phyloP scores from a whole-genome alignment of 495 filamentous ascomycete genomes.

The Symbiotaphrina buchneri region DNA sequence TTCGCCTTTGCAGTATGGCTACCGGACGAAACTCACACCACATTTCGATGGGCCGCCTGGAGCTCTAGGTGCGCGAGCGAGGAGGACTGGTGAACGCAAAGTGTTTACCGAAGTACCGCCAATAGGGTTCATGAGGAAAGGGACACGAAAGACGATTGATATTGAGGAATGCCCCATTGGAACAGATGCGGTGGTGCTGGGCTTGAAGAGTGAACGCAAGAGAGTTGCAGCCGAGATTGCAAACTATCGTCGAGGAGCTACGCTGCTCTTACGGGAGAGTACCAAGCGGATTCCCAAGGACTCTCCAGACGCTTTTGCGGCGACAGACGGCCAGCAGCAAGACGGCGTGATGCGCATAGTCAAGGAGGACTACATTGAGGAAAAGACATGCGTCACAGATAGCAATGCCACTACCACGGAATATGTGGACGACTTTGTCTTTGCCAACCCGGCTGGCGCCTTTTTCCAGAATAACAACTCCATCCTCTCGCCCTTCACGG shows the following conservation, averaged over 20 bases:
- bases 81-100: slow-evolving; percentile 17
- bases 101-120: slow-evolving; percentile 52
- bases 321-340: slow-evolving; percentile 1
- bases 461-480: slow-evolving; percentile 99
- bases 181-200: slow-evolving; percentile 58
- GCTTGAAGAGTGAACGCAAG: slow-evolving; percentile 49
- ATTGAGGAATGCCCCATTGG: slow-evolving; percentile 96
- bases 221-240: slow-evolving; percentile 43
- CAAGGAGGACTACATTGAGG: slow-evolving; percentile 30
- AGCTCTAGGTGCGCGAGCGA: slow-evolving; percentile 8
- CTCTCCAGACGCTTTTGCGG: slow-evolving; percentile 2
- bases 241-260: slow-evolving; percentile 62
- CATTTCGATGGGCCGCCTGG: slow-evolving; percentile 61
- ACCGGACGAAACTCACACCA: slow-evolving; percentile 89
- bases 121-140: slow-evolving; percentile 82
- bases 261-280: slow-evolving; percentile 68
- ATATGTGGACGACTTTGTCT: slow-evolving; percentile 66
- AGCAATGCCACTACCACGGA: slow-evolving; percentile 59
- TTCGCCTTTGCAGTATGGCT: slow-evolving; percentile 73
- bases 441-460: slow-evolving; percentile 71
- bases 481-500: slow-evolving; percentile 75
- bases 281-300: slow-evolving; percentile 44
- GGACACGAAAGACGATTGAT: slow-evolving; percentile 47
- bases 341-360: slow-evolving; percentile 12
- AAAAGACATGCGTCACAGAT: slow-evolving; percentile 73